Evolutionary conservation across 306 rosid species (phyloP), one percentile per base, ranked within the genome.

Genomic region (Gillenia trifoliata): DNA sequence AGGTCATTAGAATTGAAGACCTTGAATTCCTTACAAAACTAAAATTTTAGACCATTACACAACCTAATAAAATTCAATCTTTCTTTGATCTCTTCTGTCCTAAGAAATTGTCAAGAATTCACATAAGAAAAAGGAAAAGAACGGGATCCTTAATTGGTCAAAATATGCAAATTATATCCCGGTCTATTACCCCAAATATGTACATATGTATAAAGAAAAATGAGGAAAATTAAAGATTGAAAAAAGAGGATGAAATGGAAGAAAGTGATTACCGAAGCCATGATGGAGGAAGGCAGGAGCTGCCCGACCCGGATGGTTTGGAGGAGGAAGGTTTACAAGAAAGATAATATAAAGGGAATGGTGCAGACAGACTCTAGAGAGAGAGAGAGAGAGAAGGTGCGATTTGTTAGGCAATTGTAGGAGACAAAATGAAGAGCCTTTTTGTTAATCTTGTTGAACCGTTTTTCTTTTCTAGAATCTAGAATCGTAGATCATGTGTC

Each of bases 221-320:
- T 12, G 61, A 19, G 16, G 25, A 1, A 34, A 60, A 23, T 56
- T 15, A 69, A 66, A 40, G 25, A 22, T 15, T 31, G 26, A n/a
- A 70, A 33, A 19, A 22, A 33, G 63, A 11, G 12, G 56, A 20
- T 15, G 28, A 19, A 34, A 38, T 52, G 56, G 50, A 30, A 31
- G 43, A 59, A 56, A 75, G 33, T 65, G 36, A 15, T 64, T 83
- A 90, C 95, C 87, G 89, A 79, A 61, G 94, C 86, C 95, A 87
- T 87, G 72, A 26, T 22, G 83, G 78, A 73, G 63, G 69, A 59
- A 22, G 61, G 74, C 30, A 57, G 36, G 76, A 55, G 86, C 74
- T 49, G 77, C 17, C 26, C 61, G 45, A 70, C 56, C 28, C 59
- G 55, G 55, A 8, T 7, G 56, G 79, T 23, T 64, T 59, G 70